A percentile compares a stretch with the other conserved stretches of the same genome.
Evolutionary conservation across 345 rosid species (phyloP).

Genomic region (Zanthoxylum bungeanum): DNA sequence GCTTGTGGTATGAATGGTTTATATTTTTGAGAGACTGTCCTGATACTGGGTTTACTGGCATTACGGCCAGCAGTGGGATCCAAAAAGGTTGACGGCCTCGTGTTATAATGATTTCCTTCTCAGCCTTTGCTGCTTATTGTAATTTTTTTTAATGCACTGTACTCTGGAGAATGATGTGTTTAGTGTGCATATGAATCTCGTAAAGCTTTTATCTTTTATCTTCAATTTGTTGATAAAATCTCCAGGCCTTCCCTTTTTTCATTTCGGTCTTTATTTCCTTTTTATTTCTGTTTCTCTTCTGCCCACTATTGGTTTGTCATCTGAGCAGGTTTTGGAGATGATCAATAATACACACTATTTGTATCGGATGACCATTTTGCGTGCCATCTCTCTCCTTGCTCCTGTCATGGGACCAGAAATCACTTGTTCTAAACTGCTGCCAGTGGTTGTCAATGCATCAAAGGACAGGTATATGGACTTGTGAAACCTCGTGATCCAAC

Average conservation of each 20-base stretch:
- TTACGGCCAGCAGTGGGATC: background rate
- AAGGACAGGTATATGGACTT: constrained; percentile 65
- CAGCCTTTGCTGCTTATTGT: background rate
- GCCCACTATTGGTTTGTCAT: background rate
- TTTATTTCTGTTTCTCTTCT: background rate
- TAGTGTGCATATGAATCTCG: background rate
- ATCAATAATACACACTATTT: constrained; percentile 71
- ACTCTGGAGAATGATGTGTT: background rate
- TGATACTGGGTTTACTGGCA: background rate
- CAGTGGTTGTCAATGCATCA: constrained; percentile 64
- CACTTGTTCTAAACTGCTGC: constrained; percentile 78
- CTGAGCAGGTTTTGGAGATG: constrained; percentile 75
- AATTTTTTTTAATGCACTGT: background rate
- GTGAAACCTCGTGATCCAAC: background rate
- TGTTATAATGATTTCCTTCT: background rate
- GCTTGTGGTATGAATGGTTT: background rate
- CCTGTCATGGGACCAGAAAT: constrained; percentile 91
- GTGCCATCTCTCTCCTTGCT: constrained; percentile 74
- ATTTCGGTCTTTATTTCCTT: background rate
- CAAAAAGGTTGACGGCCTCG: background rate
- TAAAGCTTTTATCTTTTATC: constrained; percentile 1
- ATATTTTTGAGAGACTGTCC: background rate
- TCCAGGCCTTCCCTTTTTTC: background rate
- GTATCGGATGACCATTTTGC: constrained; percentile 86
- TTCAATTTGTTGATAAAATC: background rate